Evolutionary conservation across 208 protist species (phyloP).

Genomic region (Naegleria gruberi): DNA sequence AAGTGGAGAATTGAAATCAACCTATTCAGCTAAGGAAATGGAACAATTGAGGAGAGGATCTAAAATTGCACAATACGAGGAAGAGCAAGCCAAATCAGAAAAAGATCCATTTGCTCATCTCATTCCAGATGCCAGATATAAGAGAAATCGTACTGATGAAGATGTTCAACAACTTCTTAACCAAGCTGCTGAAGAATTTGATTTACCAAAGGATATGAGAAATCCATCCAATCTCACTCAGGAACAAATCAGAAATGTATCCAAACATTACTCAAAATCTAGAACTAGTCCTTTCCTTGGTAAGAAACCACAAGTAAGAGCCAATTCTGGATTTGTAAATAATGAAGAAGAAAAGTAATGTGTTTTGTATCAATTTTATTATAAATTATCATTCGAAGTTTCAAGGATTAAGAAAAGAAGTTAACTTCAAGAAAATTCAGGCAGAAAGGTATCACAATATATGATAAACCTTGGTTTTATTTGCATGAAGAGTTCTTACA

Average conservation of each 20-base stretch:
- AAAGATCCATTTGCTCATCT: background rate
- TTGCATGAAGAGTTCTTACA: too few relatives aligned
- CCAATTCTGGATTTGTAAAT: too few relatives aligned
- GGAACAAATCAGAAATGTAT: background rate
- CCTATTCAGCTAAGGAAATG: background rate
- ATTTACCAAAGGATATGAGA: background rate
- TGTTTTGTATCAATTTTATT: too few relatives aligned
- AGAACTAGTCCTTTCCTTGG: constrained; percentile 7
- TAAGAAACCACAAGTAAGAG: background rate
- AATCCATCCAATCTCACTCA: background rate
- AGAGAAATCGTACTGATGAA: background rate
- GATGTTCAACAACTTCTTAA: background rate
- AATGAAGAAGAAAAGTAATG: too few relatives aligned
- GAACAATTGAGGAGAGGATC: background rate
- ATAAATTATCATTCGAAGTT: too few relatives aligned
- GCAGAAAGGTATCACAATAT: too few relatives aligned
- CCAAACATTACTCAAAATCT: background rate
- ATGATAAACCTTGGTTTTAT: too few relatives aligned
- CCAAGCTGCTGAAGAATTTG: background rate
- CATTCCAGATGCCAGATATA: background rate
- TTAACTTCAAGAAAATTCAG: too few relatives aligned
- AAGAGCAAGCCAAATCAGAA: background rate
- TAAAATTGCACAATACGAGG: background rate
- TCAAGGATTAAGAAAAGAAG: too few relatives aligned
- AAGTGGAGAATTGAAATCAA: background rate